Percentiles rank a stretch among this genome's conserved stretches.
Evolutionary conservation across 2,329 filamentous ascomycete species (phyloP).

Genomic region (Ceratocystis albifundus): DNA sequence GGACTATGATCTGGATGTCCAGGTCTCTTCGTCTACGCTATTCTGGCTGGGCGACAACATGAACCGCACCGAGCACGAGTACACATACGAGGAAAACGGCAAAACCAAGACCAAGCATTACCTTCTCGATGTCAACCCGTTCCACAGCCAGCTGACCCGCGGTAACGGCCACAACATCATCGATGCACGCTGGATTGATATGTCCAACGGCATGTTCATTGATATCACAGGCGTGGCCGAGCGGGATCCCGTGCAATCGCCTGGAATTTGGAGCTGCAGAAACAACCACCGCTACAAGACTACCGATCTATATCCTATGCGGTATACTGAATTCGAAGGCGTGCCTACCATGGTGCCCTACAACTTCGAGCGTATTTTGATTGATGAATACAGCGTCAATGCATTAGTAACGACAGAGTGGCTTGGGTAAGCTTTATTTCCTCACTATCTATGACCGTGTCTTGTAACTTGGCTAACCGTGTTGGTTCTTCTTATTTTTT

Average conservation of each 20-base stretch:
- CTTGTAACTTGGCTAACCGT: constrained; percentile 11
- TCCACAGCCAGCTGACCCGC: constrained; percentile 47
- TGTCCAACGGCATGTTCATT: constrained; percentile 63
- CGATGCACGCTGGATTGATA: constrained; percentile 74
- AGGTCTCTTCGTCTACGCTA: constrained; percentile 58
- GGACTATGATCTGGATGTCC: constrained; percentile 77
- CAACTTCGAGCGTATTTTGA: constrained; percentile 52
- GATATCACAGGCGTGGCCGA: constrained; percentile 70
- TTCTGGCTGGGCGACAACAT: constrained; percentile 50
- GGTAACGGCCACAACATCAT: constrained; percentile 67
- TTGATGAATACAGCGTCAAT: constrained; percentile 53
- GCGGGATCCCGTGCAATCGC: constrained; percentile 45
- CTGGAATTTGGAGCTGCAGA: constrained; percentile 67
- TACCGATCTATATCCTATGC: constrained; percentile 64
- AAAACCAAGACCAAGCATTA: constrained; percentile 41
- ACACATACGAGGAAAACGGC: constrained; percentile 38
- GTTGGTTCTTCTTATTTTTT: constrained; percentile 2
- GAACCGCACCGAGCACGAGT: constrained; percentile 57
- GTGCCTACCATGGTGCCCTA: constrained; percentile 59
- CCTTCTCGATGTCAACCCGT: constrained; percentile 66
- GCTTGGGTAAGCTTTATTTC: constrained; percentile 45
- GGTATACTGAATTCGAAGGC: constrained; percentile 63
- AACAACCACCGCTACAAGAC: constrained; percentile 62
- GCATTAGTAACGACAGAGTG: constrained; percentile 50
- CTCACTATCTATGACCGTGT: not conserved